A percentile compares a stretch with the other conserved stretches of the same genome.
Conservation (phyloP, 2,329 filamentous ascomycete species). For the Fusarium napiforme region DNA sequence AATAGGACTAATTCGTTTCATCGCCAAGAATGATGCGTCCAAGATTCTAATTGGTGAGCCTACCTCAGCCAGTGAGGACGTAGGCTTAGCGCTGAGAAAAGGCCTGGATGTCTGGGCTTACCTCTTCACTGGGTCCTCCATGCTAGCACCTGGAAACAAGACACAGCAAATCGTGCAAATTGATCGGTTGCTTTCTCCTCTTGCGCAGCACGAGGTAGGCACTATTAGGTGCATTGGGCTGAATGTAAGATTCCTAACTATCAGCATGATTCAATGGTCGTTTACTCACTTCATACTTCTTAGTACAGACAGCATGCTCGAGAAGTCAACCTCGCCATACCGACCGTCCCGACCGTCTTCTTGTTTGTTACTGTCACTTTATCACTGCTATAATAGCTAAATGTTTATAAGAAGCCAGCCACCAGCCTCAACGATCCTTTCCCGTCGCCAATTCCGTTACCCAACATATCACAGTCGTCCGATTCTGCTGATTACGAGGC, state of each 20-base stretch:
- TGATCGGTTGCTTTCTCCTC: neutral
- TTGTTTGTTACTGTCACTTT: no score
- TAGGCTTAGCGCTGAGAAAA: no score
- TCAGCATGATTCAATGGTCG: neutral
- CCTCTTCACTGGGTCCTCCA: no score
- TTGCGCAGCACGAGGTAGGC: neutral
- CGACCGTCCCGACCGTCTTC: neutral
- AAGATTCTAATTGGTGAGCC: no score
- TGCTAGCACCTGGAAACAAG: neutral
- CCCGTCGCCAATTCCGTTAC: neutral
- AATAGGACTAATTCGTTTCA: neutral
- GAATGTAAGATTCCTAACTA: neutral
- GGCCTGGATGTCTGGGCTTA: no score
- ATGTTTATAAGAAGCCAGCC: neutral
- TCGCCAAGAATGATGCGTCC: no score
- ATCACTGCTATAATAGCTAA: neutral
- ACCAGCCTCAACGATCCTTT: neutral
- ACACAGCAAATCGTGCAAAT: neutral
- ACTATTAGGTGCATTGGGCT: neutral
- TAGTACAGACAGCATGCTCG: neutral
- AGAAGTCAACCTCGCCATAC: neutral
- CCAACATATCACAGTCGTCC: neutral
- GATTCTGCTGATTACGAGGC: neutral
- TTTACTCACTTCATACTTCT: neutral
- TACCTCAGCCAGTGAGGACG: no score